phyloP scores from a whole-genome alignment of 495 filamentous ascomycete genomes.

The Aspergillus asperescens region DNA sequence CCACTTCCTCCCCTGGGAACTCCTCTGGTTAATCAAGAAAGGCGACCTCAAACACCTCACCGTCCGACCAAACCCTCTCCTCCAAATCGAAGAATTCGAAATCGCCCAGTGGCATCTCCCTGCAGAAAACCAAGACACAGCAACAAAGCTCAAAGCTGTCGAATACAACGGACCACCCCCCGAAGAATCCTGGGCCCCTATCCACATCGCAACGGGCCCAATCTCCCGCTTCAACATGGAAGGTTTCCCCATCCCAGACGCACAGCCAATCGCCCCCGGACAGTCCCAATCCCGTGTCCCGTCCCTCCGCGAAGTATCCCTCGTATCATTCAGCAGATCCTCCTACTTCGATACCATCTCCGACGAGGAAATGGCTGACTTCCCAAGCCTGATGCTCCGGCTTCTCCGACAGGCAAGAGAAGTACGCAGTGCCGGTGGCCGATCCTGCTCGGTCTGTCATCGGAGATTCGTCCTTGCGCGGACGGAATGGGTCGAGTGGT shows the following conservation, averaged over 20 bases:
- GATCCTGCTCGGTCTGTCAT: constrained; percentile 57
- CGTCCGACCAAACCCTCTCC: constrained; percentile 46
- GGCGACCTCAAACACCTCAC: constrained; percentile 42
- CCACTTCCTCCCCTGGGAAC: constrained; percentile 62
- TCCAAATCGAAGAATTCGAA: constrained; percentile 29
- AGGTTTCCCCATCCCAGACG: constrained; percentile 27
- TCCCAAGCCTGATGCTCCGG: constrained; percentile 36
- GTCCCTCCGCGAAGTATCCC: constrained; percentile 55
- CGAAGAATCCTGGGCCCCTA: constrained; percentile 35
- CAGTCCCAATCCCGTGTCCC: constrained; percentile 29
- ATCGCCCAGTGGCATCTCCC: constrained; percentile 35
- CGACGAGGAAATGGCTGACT: constrained; percentile 35
- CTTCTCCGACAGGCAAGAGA: constrained; percentile 38
- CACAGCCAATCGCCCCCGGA: neutral
- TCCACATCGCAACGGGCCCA: constrained; percentile 45
- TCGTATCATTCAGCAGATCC: constrained; percentile 43
- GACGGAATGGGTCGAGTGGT: constrained; percentile 73
- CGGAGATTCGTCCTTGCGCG: constrained; percentile 53
- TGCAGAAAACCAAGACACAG: neutral
- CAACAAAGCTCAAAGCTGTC: constrained; percentile 14
- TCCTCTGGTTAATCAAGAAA: constrained; percentile 54
- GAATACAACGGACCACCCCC: constrained; percentile 30
- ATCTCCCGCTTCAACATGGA: constrained; percentile 41
- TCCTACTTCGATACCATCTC: constrained; percentile 41
- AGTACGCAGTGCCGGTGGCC: constrained; percentile 46